These are phyloP conservation scores for Penicillium sp. DNA, from an alignment of 2,329 filamentous ascomycete genomes.

Conservation along the genomic window DNA sequence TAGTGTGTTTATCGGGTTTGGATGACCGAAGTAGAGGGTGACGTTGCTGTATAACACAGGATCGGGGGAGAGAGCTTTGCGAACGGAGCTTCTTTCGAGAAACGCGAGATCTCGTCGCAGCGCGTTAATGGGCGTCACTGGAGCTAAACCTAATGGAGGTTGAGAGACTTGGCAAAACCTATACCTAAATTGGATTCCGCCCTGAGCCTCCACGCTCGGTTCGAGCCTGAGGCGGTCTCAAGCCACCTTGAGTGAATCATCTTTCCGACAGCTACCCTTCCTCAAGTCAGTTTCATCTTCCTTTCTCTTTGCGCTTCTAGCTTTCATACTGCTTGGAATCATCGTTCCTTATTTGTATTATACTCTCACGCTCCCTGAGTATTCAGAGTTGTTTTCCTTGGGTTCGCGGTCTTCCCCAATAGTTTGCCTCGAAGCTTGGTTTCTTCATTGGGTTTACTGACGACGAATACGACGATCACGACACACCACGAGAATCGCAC, in stretches of 20 bases:
- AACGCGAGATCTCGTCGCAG: slow-evolving; percentile 32
- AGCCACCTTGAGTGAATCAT: slow-evolving; percentile 18
- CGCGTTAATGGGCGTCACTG: slow-evolving; percentile 42
- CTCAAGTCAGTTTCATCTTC: slow-evolving; percentile 1
- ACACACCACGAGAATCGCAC: slow-evolving; percentile 17
- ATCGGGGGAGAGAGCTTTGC: slow-evolving; percentile 23
- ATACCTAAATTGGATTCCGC: slow-evolving; percentile 1
- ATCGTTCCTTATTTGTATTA: slow-evolving; percentile 24
- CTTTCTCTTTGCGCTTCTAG: slow-evolving; percentile 14
- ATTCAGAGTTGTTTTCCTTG: slow-evolving; percentile 25
- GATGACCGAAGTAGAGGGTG: slow-evolving; percentile 9
- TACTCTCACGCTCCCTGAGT: slow-evolving; percentile 25
- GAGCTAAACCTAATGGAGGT: slow-evolving; percentile 30
- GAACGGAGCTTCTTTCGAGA: slow-evolving; percentile 20
- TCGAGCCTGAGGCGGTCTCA: slow-evolving; percentile 11
- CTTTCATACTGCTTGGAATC: slow-evolving; percentile 16
- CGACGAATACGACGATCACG: slow-evolving; percentile 30
- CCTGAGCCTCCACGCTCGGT: neutral
- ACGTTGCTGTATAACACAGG: slow-evolving; percentile 12
- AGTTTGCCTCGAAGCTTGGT: slow-evolving; percentile 26
- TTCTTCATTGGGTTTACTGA: slow-evolving; percentile 27
- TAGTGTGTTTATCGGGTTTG: neutral
- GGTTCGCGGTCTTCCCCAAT: slow-evolving; percentile 23
- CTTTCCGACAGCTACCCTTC: slow-evolving; percentile 1
- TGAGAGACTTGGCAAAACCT: slow-evolving; percentile 28